phyloP scores from a whole-genome alignment of 2,329 filamentous ascomycete genomes.

The Ustulina deusta region DNA sequence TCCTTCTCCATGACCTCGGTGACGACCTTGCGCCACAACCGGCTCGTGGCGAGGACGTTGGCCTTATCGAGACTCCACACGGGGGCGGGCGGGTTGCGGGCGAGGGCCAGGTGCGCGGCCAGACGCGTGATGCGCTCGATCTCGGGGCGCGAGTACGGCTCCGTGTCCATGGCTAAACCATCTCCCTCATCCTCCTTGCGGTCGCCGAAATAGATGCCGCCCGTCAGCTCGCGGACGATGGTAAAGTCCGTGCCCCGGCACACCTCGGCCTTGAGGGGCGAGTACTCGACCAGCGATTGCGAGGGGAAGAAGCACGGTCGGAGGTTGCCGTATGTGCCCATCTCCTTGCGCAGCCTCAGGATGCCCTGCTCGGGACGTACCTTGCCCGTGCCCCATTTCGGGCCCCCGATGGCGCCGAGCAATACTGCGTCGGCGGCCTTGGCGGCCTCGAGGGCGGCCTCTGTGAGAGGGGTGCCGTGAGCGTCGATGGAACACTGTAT shows the following conservation, averaged over 20 bases:
- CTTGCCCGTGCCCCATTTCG: constrained; percentile 90
- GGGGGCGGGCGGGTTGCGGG: constrained; percentile 78
- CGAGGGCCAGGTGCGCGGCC: constrained; percentile 82
- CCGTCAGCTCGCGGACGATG: constrained; percentile 91
- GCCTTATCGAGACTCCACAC: constrained; percentile 96
- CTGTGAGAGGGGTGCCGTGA: constrained; percentile 81
- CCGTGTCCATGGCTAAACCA: constrained; percentile 81
- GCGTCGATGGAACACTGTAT: constrained; percentile 87
- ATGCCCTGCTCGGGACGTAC: constrained; percentile 94
- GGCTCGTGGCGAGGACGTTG: constrained; percentile 90
- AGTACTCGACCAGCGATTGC: constrained; percentile 83
- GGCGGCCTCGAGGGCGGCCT: constrained; percentile 83
- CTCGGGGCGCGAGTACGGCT: constrained; percentile 86
- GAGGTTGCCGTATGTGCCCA: constrained; percentile 94
- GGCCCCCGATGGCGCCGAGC: constrained; percentile 94
- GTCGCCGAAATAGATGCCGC: constrained; percentile 95
- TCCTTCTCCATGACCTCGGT: constrained; percentile 86
- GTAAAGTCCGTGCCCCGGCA: constrained; percentile 91
- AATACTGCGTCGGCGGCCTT: constrained; percentile 90
- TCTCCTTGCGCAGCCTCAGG: constrained; percentile 90
- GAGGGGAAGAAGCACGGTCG: constrained; percentile 96
- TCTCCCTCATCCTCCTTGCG: constrained; percentile 82
- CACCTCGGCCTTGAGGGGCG: constrained; percentile 86
- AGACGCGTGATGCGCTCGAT: constrained; percentile 89
- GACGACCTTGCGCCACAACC: constrained; percentile 90